Conservation (phyloP, 2,329 filamentous ascomycete genomes). For the Madurella fahalii region DNA sequence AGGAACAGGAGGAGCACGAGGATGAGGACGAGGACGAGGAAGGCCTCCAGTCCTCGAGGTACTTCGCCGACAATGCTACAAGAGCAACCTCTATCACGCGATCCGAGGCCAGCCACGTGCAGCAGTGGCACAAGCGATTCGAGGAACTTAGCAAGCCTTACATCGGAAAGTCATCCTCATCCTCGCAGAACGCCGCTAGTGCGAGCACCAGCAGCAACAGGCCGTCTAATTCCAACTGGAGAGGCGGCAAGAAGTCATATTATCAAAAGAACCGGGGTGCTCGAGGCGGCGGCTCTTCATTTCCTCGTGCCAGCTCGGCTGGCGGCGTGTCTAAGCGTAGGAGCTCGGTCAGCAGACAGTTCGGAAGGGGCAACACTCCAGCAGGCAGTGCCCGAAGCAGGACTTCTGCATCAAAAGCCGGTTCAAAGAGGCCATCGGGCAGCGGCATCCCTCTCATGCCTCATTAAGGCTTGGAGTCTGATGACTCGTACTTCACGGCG, state of each 20-base stretch:
- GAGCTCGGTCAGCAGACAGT: conserved; percentile 2
- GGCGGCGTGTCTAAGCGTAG: conserved; percentile 24
- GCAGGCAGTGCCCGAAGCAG: conserved; percentile 1
- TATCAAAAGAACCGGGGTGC: background rate
- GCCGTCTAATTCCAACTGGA: conserved; percentile 23
- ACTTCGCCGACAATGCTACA: conserved; percentile 35
- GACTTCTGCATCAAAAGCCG: background rate
- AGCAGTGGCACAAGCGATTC: conserved; percentile 30
- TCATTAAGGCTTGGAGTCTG: background rate
- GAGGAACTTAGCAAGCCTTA: conserved; percentile 17
- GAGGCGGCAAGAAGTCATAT: conserved; percentile 13
- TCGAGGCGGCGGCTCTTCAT: background rate
- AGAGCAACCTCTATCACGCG: background rate
- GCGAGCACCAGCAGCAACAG: background rate
- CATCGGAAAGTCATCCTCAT: background rate
- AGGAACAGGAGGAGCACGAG: conserved; percentile 27
- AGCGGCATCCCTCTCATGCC: conserved; percentile 18
- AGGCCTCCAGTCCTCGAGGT: conserved; percentile 42
- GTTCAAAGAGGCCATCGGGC: background rate
- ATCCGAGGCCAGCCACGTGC: conserved; percentile 11
- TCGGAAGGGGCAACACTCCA: background rate
- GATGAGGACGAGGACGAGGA: conserved; percentile 26
- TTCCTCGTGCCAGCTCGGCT: conserved; percentile 16
- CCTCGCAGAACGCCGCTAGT: background rate
- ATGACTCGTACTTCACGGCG: no score